Evolutionary conservation across 1,284 basidiomycete genomes (phyloP).

Genomic region (Athelia psychrophila): DNA sequence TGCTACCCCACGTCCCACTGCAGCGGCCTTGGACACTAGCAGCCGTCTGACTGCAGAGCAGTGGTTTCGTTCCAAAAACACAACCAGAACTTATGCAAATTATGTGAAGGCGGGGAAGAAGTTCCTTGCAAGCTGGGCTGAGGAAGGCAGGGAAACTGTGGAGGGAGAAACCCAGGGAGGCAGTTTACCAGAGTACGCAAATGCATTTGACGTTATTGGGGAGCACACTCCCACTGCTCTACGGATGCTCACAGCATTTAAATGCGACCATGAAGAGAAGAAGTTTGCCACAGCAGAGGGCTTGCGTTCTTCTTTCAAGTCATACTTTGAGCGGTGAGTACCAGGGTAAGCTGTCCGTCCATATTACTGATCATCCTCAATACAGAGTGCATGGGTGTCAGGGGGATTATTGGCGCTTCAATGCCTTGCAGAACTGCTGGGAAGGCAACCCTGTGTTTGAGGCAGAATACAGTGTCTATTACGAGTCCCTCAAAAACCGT

Average conservation of each 20-base stretch:
- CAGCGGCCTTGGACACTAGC: conserved; percentile 10
- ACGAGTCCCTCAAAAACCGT: conserved; percentile 17
- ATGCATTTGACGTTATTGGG: conserved; percentile 14
- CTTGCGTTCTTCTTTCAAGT: conserved; percentile 16
- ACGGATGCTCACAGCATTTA: conserved; percentile 15
- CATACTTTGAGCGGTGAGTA: conserved; percentile 16
- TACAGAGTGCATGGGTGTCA: conserved; percentile 13
- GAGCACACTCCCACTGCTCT: conserved; percentile 15
- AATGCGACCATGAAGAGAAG: conserved; percentile 15
- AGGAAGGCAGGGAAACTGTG: conserved; percentile 1
- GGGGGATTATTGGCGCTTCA: conserved; percentile 16
- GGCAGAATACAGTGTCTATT: conserved; percentile 14
- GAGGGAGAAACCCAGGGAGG: not conserved
- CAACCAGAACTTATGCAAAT: conserved; percentile 14
- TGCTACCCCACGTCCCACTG: not conserved
- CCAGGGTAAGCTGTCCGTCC: not conserved
- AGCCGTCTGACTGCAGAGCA: conserved; percentile 14
- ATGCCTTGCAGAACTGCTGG: conserved; percentile 12
- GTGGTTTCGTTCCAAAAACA: conserved; percentile 14
- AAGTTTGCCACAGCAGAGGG: conserved; percentile 17
- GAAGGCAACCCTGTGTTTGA: conserved; percentile 21
- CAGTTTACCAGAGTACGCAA: conserved; percentile 4
- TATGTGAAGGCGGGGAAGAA: conserved; percentile 16
- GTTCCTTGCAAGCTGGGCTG: conserved; percentile 11
- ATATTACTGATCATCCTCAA: not conserved